Evolutionary conservation across 441 rosid species (phyloP), one percentile per base, ranked within the genome.

Genomic region (Pelargonium cotyledonis): DNA sequence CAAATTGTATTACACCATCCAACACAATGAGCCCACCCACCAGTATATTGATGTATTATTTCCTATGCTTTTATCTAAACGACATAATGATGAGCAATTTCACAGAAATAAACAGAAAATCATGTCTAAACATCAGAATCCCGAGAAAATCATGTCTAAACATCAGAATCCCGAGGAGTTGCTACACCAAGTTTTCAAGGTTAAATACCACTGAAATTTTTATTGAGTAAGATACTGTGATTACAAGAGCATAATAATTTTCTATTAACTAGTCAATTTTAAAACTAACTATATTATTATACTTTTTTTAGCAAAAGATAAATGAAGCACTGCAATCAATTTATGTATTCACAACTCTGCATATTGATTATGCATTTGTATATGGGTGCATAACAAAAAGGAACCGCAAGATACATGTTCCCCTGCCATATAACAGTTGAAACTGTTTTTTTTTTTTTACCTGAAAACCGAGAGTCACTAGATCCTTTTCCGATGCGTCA

Each of bases 391-490:
- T 19, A 58, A 58, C 63, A 60, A 23, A 7, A 57, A 23, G 8
- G 11, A 57, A 1, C 8, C 5, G 18, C 8, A 53, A 53, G 12
- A 21, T 11, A 62, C 29, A 29, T 10, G 23, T 6, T 31, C n/a
- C 8, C 46, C 15, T 29, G 8, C 21, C 16, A 35, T 5, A 63
- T 38, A n/a, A 63, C 66, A 14, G 46, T 63, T n/a, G 15, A 23
- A 66, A 65, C 55, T 72, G 62, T 75, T 66, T 66, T 46, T 71
- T 7, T 60, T 21, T 43, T 43, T 85, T 79, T 72, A 91, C 99
- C 99, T 95, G 98, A 79, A 95, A 95, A 57, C 98, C 99, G 77
- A 95, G 82, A 72, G 97, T 75, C 58, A 85, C 88, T 69, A 95
- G 88, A 71, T 95, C 98, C 84, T 92, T 95, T 82, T 95, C 98